phyloP scores from a whole-genome alignment of 2,329 filamentous ascomycete genomes.

The Cyanodermella asteris region DNA sequence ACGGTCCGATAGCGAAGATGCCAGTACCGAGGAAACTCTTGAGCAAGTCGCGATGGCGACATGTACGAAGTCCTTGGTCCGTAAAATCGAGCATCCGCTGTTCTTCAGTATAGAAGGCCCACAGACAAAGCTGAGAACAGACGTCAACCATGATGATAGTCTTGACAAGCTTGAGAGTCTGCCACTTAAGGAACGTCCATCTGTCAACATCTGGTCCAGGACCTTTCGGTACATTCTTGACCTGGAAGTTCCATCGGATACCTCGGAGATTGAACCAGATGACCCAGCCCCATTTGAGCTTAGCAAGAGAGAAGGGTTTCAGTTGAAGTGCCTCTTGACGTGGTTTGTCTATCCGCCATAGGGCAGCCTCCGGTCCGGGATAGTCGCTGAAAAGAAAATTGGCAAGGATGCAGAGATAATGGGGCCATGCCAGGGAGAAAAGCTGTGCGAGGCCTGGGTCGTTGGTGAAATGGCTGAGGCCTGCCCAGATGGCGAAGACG shows the following conservation, averaged over 20 bases:
- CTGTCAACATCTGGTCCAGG: background rate
- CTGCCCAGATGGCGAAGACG: background rate
- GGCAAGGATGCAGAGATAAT: background rate
- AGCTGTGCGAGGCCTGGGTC: background rate
- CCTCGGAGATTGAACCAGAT: background rate
- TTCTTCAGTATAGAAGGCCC: background rate
- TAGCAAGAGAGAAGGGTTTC: background rate
- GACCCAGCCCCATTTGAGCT: background rate
- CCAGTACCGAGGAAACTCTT: background rate
- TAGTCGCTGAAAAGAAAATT: background rate
- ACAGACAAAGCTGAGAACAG: background rate
- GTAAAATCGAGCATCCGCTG: background rate
- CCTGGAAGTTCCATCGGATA: background rate
- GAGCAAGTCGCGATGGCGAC: too few species aligned
- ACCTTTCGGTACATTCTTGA: background rate
- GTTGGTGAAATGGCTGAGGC: background rate
- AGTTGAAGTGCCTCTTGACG: background rate
- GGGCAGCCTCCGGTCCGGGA: background rate
- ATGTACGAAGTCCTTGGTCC: too few species aligned
- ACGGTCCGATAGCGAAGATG: background rate
- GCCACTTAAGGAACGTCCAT: background rate
- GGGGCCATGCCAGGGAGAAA: background rate
- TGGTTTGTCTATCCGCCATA: background rate
- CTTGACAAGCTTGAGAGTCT: background rate
- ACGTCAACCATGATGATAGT: background rate